Evolutionary conservation across 345 rosid genomes (phyloP).

Genomic region (Gossypium anomalum): DNA sequence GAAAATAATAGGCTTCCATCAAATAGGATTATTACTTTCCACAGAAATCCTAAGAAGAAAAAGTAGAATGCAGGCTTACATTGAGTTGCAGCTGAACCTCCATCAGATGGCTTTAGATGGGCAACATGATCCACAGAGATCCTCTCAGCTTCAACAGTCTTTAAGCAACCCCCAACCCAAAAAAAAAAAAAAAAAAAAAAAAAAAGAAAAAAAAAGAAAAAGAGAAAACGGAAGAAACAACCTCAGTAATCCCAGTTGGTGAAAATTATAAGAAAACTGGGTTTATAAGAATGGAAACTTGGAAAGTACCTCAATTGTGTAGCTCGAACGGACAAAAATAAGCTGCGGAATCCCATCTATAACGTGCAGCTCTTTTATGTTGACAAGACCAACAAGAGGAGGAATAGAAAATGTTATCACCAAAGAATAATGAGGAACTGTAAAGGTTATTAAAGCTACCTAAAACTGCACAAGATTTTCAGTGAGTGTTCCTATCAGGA

Average conservation of each 20-base stretch:
- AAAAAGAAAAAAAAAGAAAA: neutral
- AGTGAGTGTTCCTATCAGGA: neutral
- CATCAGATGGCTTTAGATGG: conserved; percentile 87
- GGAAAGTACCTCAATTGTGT: conserved; percentile 76
- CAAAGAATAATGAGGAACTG: conserved; percentile 7
- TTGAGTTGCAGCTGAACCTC: conserved; percentile 96
- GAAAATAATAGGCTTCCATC: neutral
- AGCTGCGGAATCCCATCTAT: conserved; percentile 95
- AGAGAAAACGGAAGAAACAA: neutral
- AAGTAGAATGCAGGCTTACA: conserved; percentile 28
- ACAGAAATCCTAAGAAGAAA: neutral
- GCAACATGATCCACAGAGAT: conserved; percentile 97
- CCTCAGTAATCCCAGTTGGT: neutral
- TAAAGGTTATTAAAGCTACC: neutral
- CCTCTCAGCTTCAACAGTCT: conserved; percentile 97
- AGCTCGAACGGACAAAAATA: conserved; percentile 81
- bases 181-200: neutral
- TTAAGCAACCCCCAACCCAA: neutral
- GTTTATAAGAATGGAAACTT: neutral
- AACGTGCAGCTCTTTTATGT: conserved; percentile 71
- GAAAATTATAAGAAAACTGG: neutral
- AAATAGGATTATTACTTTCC: neutral
- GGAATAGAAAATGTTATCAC: conserved; percentile 6
- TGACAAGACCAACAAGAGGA: conserved; percentile 17
- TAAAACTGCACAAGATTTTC: neutral